phyloP scores from a whole-genome alignment of 257 asterid genomes.

The Fraxinus quadrangulata region DNA sequence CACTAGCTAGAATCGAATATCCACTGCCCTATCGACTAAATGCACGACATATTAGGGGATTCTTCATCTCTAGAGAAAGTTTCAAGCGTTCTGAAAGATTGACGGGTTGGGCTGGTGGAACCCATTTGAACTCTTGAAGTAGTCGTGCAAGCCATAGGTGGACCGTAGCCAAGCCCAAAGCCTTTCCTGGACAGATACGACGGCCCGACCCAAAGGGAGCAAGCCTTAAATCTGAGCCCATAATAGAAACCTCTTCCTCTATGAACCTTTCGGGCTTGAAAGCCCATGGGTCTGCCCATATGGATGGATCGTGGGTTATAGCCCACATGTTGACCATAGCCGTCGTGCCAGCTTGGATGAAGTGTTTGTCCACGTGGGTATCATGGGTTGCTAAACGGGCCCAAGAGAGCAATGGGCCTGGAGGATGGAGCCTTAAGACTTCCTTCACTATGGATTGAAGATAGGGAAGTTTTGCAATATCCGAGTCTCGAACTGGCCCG shows the following conservation, averaged over 20 bases:
- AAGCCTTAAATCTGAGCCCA: constrained; percentile 77
- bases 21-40: not conserved
- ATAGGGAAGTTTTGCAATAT: constrained; percentile 49
- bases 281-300: constrained; percentile 61
- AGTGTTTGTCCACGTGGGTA: constrained; percentile 45
- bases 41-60: constrained; percentile 41
- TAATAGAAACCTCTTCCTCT: constrained; percentile 45
- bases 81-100: constrained; percentile 52
- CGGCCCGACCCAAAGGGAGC: constrained; percentile 84
- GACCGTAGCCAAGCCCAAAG: constrained; percentile 59
- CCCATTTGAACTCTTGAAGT: constrained; percentile 56
- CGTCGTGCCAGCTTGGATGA: constrained; percentile 61
- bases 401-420: constrained; percentile 79
- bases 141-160: constrained; percentile 62
- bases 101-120: constrained; percentile 30
- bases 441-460: constrained; percentile 62
- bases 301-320: constrained; percentile 55
- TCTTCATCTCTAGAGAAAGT: constrained; percentile 59
- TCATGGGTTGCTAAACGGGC: constrained; percentile 63
- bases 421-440: constrained; percentile 60
- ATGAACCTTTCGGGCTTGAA: constrained; percentile 65
- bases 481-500: constrained; percentile 37
- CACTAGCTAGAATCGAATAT: not conserved
- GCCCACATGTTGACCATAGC: constrained; percentile 93
- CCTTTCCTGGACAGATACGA: constrained; percentile 65